Conservation (phyloP, 2,329 filamentous ascomycete species). For the Hymenoscyphus linearis region DNA sequence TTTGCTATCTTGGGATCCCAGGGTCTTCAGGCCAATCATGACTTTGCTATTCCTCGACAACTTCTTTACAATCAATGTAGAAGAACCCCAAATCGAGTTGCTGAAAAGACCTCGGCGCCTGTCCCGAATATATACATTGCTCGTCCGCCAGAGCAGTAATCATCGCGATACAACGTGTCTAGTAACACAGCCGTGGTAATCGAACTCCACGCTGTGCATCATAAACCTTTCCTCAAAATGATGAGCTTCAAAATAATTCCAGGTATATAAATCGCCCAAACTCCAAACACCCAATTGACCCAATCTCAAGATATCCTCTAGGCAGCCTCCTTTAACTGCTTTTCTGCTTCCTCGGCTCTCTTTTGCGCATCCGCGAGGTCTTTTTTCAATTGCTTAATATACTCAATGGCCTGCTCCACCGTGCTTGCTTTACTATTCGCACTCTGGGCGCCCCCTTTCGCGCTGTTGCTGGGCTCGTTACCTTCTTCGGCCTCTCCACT, state of each 20-base stretch:
- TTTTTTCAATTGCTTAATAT: slow-evolving; percentile 79
- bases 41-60: not conserved
- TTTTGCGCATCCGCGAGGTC: slow-evolving; percentile 63
- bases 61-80: not conserved
- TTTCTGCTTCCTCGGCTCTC: slow-evolving; percentile 42
- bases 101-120: not conserved
- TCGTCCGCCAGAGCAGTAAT: not conserved
- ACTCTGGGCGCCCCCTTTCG: slow-evolving; percentile 40
- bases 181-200: not conserved
- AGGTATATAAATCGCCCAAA: slow-evolving; percentile 6
- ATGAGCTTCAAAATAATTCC: not conserved
- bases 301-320: slow-evolving; percentile 8
- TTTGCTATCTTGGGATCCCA: too few species aligned
- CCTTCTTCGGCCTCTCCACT: slow-evolving; percentile 41
- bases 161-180: not conserved
- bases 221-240: not conserved
- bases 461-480: slow-evolving; percentile 41
- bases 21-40: too few species aligned
- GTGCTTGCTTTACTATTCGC: slow-evolving; percentile 92
- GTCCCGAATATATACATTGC: not conserved
- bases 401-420: slow-evolving; percentile 94
- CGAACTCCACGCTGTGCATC: not conserved
- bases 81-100: not conserved
- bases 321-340: slow-evolving; percentile 14
- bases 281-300: slow-evolving; percentile 1